Conservation (phyloP, 139 green algal species). For the Bryopsis sp. region DNA sequence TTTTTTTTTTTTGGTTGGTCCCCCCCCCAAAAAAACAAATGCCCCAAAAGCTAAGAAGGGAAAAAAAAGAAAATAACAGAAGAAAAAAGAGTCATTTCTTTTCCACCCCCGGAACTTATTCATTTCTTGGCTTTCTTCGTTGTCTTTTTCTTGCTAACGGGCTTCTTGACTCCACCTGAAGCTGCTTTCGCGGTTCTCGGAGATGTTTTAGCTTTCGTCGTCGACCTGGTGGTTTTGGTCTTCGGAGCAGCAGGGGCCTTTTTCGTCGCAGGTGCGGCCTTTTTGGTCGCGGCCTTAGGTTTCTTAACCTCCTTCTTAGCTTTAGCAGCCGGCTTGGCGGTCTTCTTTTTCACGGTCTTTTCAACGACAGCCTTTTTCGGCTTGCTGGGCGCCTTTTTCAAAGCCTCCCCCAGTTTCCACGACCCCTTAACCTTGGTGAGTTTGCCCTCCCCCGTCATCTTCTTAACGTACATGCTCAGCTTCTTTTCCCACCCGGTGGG, state of each 20-base stretch:
- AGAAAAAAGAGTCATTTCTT: too few relatives aligned
- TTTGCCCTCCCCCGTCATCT: constrained; percentile 19
- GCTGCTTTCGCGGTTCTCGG: constrained; percentile 12
- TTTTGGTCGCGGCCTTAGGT: constrained; percentile 25
- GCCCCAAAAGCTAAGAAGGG: too few relatives aligned
- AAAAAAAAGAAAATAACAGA: too few relatives aligned
- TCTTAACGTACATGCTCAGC: constrained; percentile 19
- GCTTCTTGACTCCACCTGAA: not conserved
- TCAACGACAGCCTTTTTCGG: constrained; percentile 13
- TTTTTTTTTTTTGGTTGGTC: too few relatives aligned
- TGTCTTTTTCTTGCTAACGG: not conserved
- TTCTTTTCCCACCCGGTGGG: constrained; percentile 25
- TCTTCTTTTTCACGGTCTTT: constrained; percentile 21
- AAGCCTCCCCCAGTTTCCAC: constrained; percentile 27
- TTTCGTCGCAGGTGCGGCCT: constrained; percentile 27
- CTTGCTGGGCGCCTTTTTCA: constrained; percentile 24
- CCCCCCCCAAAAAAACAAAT: too few relatives aligned
- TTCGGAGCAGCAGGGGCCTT: constrained; percentile 29
- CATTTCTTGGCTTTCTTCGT: not conserved
- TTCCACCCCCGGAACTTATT: too few relatives aligned
- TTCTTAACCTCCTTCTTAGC: constrained; percentile 22
- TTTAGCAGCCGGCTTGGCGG: constrained; percentile 24
- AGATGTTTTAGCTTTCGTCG: constrained; percentile 14
- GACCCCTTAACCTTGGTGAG: constrained; percentile 22
- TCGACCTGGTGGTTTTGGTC: constrained; percentile 18